Evolutionary conservation across 257 asterid genomes (phyloP).

Genomic region (Vinca minor): DNA sequence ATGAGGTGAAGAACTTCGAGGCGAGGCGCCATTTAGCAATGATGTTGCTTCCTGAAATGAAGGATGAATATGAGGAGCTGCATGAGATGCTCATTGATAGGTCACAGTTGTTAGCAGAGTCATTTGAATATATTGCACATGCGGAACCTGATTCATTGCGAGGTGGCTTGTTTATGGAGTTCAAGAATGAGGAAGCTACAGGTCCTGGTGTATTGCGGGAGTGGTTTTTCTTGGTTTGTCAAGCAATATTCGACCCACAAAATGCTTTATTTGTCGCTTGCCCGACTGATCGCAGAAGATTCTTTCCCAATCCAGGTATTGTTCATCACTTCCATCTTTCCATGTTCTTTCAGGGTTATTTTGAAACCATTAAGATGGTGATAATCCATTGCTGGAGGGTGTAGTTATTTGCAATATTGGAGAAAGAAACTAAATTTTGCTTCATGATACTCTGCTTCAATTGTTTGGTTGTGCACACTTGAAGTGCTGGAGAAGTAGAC

Average conservation of each 20-base stretch:
- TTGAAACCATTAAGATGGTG: neutral
- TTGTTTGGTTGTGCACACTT: conserved; percentile 3
- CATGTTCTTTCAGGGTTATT: neutral
- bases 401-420: neutral
- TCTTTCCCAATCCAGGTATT: conserved; percentile 92
- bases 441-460: no score
- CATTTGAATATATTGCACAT: conserved; percentile 63
- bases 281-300: conserved; percentile 90
- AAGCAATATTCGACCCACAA: conserved; percentile 80
- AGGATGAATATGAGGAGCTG: conserved; percentile 73
- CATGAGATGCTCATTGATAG: conserved; percentile 98
- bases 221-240: conserved; percentile 93
- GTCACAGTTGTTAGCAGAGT: conserved; percentile 61
- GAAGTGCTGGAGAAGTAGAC: neutral
- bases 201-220: conserved; percentile 98
- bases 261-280: conserved; percentile 88
- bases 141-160: conserved; percentile 61
- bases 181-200: conserved; percentile 95
- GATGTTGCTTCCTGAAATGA: conserved; percentile 80
- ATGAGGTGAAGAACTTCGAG: conserved; percentile 74
- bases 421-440: no score
- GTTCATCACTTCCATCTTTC: conserved; percentile 8
- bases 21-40: conserved; percentile 70
- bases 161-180: conserved; percentile 86
- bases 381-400: neutral